Evolutionary conservation across 176 grass and related monocot species (phyloP).

Genomic region (Echinochloa phyllopogon): DNA sequence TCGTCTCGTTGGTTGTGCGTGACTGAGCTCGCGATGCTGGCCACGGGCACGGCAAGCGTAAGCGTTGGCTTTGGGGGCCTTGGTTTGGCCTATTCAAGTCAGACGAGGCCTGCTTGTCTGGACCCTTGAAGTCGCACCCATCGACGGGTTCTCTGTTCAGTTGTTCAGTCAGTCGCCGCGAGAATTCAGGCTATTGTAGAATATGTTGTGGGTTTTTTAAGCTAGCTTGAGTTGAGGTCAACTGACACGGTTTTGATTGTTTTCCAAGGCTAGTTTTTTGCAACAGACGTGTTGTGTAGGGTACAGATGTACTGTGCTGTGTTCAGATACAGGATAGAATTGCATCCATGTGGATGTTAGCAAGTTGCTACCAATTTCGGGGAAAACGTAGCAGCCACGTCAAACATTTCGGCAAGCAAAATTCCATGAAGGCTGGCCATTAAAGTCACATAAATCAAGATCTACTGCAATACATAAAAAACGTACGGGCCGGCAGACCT

Average conservation of each 20-base stretch:
- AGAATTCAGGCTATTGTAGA: background rate
- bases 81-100: constrained; percentile 39
- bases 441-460: background rate
- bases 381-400: constrained; percentile 15
- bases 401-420: background rate
- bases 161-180: background rate
- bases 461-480: background rate
- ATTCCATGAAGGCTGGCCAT: background rate
- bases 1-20: background rate
- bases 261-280: background rate
- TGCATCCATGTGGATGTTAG: background rate
- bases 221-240: background rate
- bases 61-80: background rate
- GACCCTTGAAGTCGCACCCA: background rate
- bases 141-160: background rate
- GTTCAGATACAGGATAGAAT: background rate
- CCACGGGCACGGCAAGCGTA: background rate
- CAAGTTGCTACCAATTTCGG: background rate
- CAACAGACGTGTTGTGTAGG: background rate
- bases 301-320: background rate
- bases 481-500: background rate
- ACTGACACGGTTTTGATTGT: background rate
- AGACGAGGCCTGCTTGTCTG: background rate
- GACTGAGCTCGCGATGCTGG: background rate
- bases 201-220: background rate